These are phyloP conservation scores for Puccinia triticina DNA, from an alignment of 1,284 basidiomycete genomes.

Conservation along the genomic window DNA sequence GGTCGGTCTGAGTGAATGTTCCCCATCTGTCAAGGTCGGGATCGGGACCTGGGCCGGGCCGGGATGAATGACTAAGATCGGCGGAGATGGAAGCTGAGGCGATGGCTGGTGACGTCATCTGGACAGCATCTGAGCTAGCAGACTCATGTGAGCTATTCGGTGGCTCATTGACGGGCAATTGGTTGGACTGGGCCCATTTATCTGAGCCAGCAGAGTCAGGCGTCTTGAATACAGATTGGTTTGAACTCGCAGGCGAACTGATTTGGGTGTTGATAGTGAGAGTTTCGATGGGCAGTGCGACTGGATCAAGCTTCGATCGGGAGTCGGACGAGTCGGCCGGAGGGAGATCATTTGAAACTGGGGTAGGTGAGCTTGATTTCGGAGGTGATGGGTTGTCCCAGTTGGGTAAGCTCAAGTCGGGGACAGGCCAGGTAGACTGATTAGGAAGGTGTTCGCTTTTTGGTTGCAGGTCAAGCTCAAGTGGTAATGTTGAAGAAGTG, in stretches of 20 bases:
- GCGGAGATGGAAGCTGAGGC: neutral
- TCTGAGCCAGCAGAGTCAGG: constrained; percentile 19
- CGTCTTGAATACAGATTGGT: constrained; percentile 1
- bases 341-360: constrained; percentile 16
- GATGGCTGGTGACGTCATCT: constrained; percentile 8
- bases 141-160: neutral
- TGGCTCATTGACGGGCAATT: constrained; percentile 2
- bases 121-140: neutral
- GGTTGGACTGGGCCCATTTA: constrained; percentile 27
- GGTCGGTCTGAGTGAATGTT: constrained; percentile 18
- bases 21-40: constrained; percentile 30
- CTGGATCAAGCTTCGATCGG: neutral
- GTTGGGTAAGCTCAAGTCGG: constrained; percentile 30
- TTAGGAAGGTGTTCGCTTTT: neutral
- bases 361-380: constrained; percentile 11
- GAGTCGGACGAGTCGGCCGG: neutral
- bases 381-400: constrained; percentile 27
- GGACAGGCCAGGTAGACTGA: constrained; percentile 19
- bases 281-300: neutral
- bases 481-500: neutral
- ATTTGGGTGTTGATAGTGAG: constrained; percentile 5
- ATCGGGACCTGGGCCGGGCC: neutral
- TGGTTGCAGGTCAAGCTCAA: constrained; percentile 1
- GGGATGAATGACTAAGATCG: neutral
- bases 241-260: constrained; percentile 23